Evolutionary conservation across 2,329 filamentous ascomycete genomes (phyloP).

Genomic region (Whalleya microplaca): DNA sequence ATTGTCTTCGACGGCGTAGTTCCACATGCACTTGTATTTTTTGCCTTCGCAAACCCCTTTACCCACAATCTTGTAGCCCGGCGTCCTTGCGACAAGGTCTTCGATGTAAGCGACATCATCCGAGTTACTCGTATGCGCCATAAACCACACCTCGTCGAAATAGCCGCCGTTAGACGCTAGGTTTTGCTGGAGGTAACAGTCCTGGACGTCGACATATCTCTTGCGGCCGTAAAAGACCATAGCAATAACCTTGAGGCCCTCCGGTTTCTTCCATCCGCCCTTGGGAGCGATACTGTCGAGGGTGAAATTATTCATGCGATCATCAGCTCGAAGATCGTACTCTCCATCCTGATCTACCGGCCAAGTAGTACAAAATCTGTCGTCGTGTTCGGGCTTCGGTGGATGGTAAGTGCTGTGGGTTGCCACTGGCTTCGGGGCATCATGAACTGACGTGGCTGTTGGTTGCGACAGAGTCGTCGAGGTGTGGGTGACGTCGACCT

Average conservation of each 20-base stretch:
- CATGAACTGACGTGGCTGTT: background rate
- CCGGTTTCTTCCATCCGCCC: slow-evolving; percentile 36
- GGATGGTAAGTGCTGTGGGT: slow-evolving; percentile 7
- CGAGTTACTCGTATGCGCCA: slow-evolving; percentile 45
- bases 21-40: slow-evolving; percentile 41
- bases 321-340: slow-evolving; percentile 21
- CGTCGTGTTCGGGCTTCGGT: slow-evolving; percentile 7
- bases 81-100: slow-evolving; percentile 41
- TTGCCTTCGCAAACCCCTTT: slow-evolving; percentile 40
- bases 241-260: slow-evolving; percentile 44
- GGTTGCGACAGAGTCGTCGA: background rate
- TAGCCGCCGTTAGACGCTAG: slow-evolving; percentile 49
- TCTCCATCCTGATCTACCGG: slow-evolving; percentile 29
- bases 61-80: slow-evolving; percentile 41
- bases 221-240: slow-evolving; percentile 52
- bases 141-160: slow-evolving; percentile 50
- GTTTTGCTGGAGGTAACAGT: slow-evolving; percentile 51
- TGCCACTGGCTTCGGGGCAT: background rate
- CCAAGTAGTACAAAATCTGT: slow-evolving; percentile 36
- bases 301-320: slow-evolving; percentile 19
- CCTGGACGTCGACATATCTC: slow-evolving; percentile 48
- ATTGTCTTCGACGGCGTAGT: slow-evolving; percentile 35
- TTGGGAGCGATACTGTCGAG: slow-evolving; percentile 31
- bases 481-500: slow-evolving; percentile 15
- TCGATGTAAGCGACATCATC: slow-evolving; percentile 46